Conservation (phyloP, 2,329 filamentous ascomycete species). For the Hypoxylon sp. region DNA sequence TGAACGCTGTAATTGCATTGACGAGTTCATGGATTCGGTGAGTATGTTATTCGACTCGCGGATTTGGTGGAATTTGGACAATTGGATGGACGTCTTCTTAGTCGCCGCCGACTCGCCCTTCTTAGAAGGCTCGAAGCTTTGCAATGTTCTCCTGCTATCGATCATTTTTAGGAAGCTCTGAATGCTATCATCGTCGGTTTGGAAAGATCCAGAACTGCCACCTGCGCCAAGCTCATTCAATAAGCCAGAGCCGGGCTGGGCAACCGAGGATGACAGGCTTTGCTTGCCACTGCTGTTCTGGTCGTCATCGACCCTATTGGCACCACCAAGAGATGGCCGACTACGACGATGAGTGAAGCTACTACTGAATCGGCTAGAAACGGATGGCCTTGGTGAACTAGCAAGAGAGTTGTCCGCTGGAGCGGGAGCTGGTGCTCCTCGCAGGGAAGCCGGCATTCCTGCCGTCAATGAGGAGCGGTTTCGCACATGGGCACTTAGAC, state of each 20-base stretch:
- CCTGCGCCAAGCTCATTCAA: constrained; percentile 79
- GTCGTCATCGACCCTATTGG: constrained; percentile 79
- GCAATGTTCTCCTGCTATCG: constrained; percentile 88
- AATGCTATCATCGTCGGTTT: constrained; percentile 90
- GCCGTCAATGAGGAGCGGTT: constrained; percentile 81
- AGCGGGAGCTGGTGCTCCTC: constrained; percentile 74
- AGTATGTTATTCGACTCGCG: constrained; percentile 89
- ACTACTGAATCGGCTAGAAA: constrained; percentile 89
- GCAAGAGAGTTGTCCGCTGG: constrained; percentile 76
- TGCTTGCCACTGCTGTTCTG: constrained; percentile 85
- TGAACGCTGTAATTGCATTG: constrained; percentile 85
- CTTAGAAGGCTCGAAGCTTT: constrained; percentile 79
- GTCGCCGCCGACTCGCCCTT: constrained; percentile 76
- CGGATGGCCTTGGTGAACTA: constrained; percentile 83
- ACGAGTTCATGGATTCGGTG: constrained; percentile 94
- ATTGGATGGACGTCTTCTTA: constrained; percentile 82
- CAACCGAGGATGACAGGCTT: constrained; percentile 78
- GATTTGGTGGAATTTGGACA: constrained; percentile 90
- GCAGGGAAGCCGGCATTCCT: constrained; percentile 80
- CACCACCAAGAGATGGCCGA: constrained; percentile 81
- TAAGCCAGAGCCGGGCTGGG: constrained; percentile 83
- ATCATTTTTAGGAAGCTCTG: constrained; percentile 92
- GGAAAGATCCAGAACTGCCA: constrained; percentile 76
- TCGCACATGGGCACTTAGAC: constrained; percentile 70
- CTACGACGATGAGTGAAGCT: constrained; percentile 91